Percentiles rank a stretch among this genome's conserved stretches.
Evolutionary conservation across 768 basidiomycete genomes (phyloP).

Genomic region (Leucocoprinus leucothites): DNA sequence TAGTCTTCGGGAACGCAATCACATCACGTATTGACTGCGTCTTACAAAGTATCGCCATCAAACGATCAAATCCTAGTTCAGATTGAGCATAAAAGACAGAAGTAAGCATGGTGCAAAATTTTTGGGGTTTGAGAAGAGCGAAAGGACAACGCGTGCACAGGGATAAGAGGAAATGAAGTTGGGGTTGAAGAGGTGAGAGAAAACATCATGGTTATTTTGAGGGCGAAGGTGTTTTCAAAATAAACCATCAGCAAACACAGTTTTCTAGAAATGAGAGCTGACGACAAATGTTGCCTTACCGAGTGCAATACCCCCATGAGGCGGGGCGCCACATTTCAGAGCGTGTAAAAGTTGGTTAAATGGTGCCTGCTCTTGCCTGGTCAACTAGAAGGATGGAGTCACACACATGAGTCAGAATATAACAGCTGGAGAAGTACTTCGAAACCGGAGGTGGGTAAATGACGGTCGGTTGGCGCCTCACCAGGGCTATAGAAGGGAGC

Average conservation of each 20-base stretch:
- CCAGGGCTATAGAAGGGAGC: not conserved
- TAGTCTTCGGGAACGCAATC: conserved; percentile 94
- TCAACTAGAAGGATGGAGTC: conserved; percentile 46
- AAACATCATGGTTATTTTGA: conserved; percentile 1
- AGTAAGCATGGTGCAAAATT: not conserved
- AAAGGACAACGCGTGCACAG: not conserved
- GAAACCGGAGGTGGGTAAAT: not conserved
- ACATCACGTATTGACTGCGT: conserved; percentile 90
- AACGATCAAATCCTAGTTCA: conserved; percentile 79
- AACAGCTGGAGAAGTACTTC: conserved; percentile 7
- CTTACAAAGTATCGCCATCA: conserved; percentile 88
- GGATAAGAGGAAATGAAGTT: not conserved
- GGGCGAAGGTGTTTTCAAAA: not conserved
- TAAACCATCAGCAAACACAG: not conserved
- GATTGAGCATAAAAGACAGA: conserved; percentile 12
- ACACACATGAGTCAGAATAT: conserved; percentile 1
- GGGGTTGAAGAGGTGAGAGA: not conserved
- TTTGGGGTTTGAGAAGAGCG: conserved; percentile 14
- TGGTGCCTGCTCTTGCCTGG: conserved; percentile 64
- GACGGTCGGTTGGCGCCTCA: not conserved
- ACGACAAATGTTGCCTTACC: conserved; percentile 43
- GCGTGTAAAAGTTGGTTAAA: conserved; percentile 88
- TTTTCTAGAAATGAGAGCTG: conserved; percentile 7
- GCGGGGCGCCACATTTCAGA: conserved; percentile 86
- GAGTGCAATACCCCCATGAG: conserved; percentile 92